phyloP scores from a whole-genome alignment of 2,329 filamentous ascomycete genomes.

The Diaporthe ilicicola region DNA sequence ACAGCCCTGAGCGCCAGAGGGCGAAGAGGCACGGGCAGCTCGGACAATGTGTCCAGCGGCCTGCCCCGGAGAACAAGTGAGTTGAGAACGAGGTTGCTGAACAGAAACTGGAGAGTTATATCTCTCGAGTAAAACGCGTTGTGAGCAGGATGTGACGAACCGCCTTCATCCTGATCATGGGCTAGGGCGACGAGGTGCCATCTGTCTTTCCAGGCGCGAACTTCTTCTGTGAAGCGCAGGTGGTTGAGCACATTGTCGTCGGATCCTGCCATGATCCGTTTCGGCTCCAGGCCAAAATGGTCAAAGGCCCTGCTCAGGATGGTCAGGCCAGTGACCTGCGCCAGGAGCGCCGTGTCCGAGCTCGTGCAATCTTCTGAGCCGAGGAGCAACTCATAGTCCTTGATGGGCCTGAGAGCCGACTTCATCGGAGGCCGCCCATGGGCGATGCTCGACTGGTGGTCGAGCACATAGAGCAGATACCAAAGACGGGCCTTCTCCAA shows the following conservation, averaged over 20 bases:
- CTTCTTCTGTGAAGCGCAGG: not conserved
- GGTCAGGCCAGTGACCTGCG: not conserved
- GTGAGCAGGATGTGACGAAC: not conserved
- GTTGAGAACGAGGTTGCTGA: conserved; percentile 14
- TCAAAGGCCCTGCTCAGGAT: conserved; percentile 1
- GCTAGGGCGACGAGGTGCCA: not conserved
- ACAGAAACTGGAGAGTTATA: not conserved
- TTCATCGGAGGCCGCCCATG: conserved; percentile 2
- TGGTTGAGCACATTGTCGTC: conserved; percentile 16
- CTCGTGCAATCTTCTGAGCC: not conserved
- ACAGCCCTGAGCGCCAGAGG: not conserved
- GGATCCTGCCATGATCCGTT: not conserved
- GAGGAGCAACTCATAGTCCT: conserved; percentile 1
- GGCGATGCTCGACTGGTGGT: not conserved
- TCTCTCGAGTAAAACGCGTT: not conserved
- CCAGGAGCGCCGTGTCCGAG: not conserved
- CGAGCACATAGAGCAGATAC: conserved; percentile 1
- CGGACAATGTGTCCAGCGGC: not conserved
- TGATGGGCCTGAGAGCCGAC: not conserved
- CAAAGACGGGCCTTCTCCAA: conserved; percentile 3
- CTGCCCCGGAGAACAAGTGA: conserved; percentile 11
- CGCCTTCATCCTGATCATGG: not conserved
- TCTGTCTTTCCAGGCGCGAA: conserved; percentile 4
- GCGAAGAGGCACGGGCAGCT: not conserved
- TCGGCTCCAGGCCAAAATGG: not conserved